Percentiles rank a stretch among this genome's conserved stretches.
phyloP scores from a whole-genome alignment of 768 basidiomycete genomes.

The Panellus pusillus region DNA sequence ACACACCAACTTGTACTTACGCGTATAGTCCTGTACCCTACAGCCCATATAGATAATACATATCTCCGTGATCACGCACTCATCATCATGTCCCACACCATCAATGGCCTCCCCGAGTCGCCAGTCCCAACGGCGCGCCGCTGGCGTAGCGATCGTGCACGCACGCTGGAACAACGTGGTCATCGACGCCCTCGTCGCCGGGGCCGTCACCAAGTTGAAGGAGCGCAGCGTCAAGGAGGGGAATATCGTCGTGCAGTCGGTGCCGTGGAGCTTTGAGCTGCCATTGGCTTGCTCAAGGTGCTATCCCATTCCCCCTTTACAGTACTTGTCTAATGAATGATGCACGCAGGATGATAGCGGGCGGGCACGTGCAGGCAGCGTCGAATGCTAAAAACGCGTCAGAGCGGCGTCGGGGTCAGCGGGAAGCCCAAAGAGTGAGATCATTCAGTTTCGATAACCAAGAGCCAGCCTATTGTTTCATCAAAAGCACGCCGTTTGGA shows the following conservation, averaged over 20 bases:
- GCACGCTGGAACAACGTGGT: slow-evolving; percentile 93
- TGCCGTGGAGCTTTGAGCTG: slow-evolving; percentile 95
- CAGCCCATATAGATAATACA: slow-evolving; percentile 2
- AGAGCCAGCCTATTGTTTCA: neutral
- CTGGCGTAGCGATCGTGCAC: slow-evolving; percentile 90
- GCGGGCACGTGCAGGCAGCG: slow-evolving; percentile 78
- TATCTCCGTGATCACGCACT: neutral
- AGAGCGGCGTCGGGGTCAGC: slow-evolving; percentile 73
- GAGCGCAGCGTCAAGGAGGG: slow-evolving; percentile 82
- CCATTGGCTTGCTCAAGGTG: slow-evolving; percentile 81
- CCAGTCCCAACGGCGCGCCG: slow-evolving; percentile 71
- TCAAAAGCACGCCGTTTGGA: slow-evolving; percentile 68
- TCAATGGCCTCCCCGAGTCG: slow-evolving; percentile 77
- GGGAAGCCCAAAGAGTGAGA: slow-evolving; percentile 69
- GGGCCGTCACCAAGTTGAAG: slow-evolving; percentile 77
- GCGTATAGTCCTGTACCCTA: slow-evolving; percentile 5
- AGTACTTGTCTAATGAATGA: neutral
- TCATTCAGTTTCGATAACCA: neutral
- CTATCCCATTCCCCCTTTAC: neutral
- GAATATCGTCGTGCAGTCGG: slow-evolving; percentile 89
- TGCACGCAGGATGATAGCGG: slow-evolving; percentile 74
- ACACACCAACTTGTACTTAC: slow-evolving; percentile 4
- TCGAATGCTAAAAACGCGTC: slow-evolving; percentile 47
- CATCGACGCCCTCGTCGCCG: slow-evolving; percentile 81
- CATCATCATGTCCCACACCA: slow-evolving; percentile 52